Conservation (phyloP, 108 stramenopile species). For the Nitzschia sp. region DNA sequence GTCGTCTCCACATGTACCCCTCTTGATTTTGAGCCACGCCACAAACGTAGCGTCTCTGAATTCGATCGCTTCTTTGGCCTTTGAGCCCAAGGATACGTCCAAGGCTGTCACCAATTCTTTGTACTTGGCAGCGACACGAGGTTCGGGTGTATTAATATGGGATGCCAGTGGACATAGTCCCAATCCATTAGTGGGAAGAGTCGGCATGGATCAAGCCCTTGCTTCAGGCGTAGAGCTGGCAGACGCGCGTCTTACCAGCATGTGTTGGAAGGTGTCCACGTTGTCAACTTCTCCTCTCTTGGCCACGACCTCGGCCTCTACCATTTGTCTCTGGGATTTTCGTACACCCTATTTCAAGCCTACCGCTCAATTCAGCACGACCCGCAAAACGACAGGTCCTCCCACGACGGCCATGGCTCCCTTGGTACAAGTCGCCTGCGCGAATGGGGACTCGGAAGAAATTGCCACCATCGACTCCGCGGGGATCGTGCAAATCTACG, state of each 20-base stretch:
- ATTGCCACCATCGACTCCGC: slow-evolving; percentile 62
- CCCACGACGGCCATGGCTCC: slow-evolving; percentile 13
- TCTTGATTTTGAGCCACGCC: slow-evolving; percentile 45
- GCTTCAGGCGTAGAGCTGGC: slow-evolving; percentile 5
- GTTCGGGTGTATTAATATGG: slow-evolving; percentile 71
- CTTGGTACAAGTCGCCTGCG: slow-evolving; percentile 60
- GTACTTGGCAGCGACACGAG: slow-evolving; percentile 67
- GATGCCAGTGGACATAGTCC: slow-evolving; percentile 75
- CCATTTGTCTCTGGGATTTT: slow-evolving; percentile 66
- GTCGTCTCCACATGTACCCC: slow-evolving; percentile 38
- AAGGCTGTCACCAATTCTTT: slow-evolving; percentile 13
- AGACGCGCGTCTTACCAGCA: slow-evolving; percentile 32
- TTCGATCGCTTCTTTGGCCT: slow-evolving; percentile 31
- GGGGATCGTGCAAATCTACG: slow-evolving; percentile 68
- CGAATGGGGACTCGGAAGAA: slow-evolving; percentile 49
- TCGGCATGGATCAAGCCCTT: slow-evolving; percentile 37
- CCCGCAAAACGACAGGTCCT: slow-evolving; percentile 14
- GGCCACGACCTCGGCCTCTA: slow-evolving; percentile 46
- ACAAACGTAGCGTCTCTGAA: slow-evolving; percentile 14
- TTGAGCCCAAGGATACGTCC: slow-evolving; percentile 20
- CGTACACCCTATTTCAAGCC: slow-evolving; percentile 54
- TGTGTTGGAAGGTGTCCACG: slow-evolving; percentile 46
- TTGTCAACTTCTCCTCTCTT: slow-evolving; percentile 20
- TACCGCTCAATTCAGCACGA: slow-evolving; percentile 43
- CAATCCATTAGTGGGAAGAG: slow-evolving; percentile 66